Percentiles rank a stretch among this genome's conserved stretches.
Conservation (phyloP, 2,329 filamentous ascomycete genomes). For the Nannizziopsis arthrosporioides region DNA sequence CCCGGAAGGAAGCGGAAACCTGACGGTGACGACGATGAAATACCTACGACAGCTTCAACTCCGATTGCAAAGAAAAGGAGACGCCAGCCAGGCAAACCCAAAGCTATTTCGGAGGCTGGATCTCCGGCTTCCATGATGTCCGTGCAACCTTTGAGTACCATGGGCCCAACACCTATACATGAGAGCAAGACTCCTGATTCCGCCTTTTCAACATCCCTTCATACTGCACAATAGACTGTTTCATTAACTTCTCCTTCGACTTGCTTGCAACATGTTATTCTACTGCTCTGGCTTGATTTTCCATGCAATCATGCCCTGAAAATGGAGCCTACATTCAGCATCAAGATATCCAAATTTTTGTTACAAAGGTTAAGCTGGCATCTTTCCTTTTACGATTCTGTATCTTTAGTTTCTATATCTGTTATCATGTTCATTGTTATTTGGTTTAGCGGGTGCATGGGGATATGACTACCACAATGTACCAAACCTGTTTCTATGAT, state of each 20-base stretch:
- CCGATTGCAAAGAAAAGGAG: conserved; percentile 6
- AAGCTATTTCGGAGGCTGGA: neutral
- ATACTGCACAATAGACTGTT: conserved; percentile 3
- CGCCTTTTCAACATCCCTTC: neutral
- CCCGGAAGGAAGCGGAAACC: conserved; percentile 11
- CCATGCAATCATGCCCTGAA: neutral
- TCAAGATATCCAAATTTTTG: neutral
- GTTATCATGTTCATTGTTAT: neutral
- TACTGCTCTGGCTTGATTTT: neutral
- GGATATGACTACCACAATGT: neutral
- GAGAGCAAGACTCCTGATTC: neutral
- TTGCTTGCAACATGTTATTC: neutral
- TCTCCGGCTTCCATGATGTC: neutral
- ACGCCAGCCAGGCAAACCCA: conserved; percentile 6
- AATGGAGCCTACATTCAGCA: neutral
- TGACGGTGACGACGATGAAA: neutral
- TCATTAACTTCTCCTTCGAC: neutral
- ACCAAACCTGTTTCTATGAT: neutral
- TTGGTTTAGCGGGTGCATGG: conserved; percentile 6
- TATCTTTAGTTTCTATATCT: conserved; percentile 4
- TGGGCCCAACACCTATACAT: neutral
- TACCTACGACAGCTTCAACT: neutral
- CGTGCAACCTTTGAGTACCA: neutral
- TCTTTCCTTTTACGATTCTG: neutral
- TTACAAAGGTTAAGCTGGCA: neutral